A percentile compares a stretch with the other conserved stretches of the same genome.
These are phyloP conservation scores for Sugiyamaella sp. DNA, from an alignment of 1,139 yeast species.

Conservation along the genomic window DNA sequence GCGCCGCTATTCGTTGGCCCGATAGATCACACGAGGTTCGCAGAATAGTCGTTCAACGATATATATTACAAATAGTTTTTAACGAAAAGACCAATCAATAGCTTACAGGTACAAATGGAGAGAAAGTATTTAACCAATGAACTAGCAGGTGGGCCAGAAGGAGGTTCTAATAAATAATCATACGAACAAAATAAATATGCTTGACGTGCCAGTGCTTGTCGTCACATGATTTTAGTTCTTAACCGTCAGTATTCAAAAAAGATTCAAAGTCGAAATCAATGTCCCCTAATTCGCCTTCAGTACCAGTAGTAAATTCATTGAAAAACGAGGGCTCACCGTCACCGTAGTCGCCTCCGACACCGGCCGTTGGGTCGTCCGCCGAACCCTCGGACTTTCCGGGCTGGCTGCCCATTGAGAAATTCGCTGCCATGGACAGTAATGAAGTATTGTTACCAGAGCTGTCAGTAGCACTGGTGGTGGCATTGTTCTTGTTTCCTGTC, in stretches of 20 bases:
- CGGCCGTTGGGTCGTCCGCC: slow-evolving; percentile 14
- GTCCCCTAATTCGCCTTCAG: slow-evolving; percentile 36
- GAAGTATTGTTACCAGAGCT: slow-evolving; percentile 25
- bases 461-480: background rate
- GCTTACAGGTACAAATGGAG: background rate
- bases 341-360: slow-evolving; percentile 30
- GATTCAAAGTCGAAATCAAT: slow-evolving; percentile 43
- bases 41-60: background rate
- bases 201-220: background rate
- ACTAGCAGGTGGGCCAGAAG: background rate
- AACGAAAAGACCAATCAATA: background rate
- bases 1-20: too few relatives aligned
- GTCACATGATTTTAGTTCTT: background rate
- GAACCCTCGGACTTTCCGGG: slow-evolving; percentile 12
- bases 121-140: background rate
- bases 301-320: slow-evolving; percentile 39
- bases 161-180: slow-evolving; percentile 8
- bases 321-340: slow-evolving; percentile 27
- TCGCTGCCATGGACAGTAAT: slow-evolving; percentile 32
- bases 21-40: too few relatives aligned
- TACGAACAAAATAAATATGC: slow-evolving; percentile 5
- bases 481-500: slow-evolving; percentile 6
- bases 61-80: background rate
- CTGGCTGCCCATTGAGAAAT: slow-evolving; percentile 25
- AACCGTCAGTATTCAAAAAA: slow-evolving; percentile 41